These are phyloP conservation scores for Colletotrichum sp. DNA, from an alignment of 2,329 filamentous ascomycete genomes.

Conservation along the genomic window DNA sequence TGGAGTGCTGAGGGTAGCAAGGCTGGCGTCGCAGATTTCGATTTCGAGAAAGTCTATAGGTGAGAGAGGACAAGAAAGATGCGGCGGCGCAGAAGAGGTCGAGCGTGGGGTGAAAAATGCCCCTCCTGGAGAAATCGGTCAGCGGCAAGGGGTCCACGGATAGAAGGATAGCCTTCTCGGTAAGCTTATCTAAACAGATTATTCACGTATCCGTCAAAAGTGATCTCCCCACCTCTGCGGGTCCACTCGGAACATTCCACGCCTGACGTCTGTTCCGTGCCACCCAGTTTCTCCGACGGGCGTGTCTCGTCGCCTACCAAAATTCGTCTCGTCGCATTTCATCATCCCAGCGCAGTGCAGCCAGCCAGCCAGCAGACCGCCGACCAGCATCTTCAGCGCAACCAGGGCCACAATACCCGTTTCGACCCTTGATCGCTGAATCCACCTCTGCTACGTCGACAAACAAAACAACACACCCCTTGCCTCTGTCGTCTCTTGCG, in stretches of 20 bases:
- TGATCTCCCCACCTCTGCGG: neutral
- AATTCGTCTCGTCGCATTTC: constrained; percentile 9
- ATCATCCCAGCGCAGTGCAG: neutral
- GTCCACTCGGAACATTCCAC: constrained; percentile 9
- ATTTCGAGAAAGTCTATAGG: neutral
- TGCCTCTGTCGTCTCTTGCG: neutral
- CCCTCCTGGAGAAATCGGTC: constrained; percentile 17
- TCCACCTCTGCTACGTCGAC: neutral
- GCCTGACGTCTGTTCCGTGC: neutral
- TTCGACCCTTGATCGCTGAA: constrained; percentile 18
- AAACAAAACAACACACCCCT: neutral
- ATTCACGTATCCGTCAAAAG: neutral
- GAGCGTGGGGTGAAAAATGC: constrained; percentile 23
- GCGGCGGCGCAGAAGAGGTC: neutral
- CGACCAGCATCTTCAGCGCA: neutral
- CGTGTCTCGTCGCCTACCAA: neutral
- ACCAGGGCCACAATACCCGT: neutral
- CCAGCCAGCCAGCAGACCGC: neutral
- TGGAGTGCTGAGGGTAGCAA: constrained; percentile 2
- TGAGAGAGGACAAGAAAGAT: neutral
- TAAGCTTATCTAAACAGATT: accelerated
- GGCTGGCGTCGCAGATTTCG: constrained; percentile 1
- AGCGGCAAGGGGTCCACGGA: neutral
- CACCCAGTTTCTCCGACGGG: constrained; percentile 5
- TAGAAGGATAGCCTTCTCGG: neutral